Conservation (phyloP, 2,329 filamentous ascomycete species). For the Cladosporium oxysporum region DNA sequence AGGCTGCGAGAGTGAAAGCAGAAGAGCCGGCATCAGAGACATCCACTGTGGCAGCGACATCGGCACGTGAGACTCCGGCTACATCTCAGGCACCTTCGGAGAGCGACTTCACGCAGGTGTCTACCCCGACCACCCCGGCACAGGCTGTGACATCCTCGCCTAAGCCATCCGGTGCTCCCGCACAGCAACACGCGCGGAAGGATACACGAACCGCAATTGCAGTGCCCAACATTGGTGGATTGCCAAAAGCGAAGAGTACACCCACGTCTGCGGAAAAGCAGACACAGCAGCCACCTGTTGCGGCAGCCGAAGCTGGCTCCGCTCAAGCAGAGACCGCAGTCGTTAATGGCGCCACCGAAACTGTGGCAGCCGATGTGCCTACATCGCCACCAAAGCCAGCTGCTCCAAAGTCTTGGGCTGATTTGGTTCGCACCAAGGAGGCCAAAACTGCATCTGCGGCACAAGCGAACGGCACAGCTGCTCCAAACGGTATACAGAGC, state of each 20-base stretch:
- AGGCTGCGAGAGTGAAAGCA: constrained; percentile 6
- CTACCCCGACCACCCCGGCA: constrained; percentile 53
- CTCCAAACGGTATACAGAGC: constrained; percentile 40
- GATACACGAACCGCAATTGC: constrained; percentile 49
- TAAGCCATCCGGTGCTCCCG: constrained; percentile 34
- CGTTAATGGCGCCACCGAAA: constrained; percentile 21
- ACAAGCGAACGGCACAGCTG: constrained; percentile 28
- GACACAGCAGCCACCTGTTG: neutral
- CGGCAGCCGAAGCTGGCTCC: neutral
- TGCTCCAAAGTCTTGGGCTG: constrained; percentile 64
- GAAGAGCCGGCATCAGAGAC: constrained; percentile 43
- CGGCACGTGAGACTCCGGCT: constrained; percentile 57
- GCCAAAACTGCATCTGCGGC: constrained; percentile 36
- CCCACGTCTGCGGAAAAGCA: constrained; percentile 41
- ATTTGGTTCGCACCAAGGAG: constrained; percentile 60
- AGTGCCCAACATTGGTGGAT: constrained; percentile 56
- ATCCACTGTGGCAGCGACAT: constrained; percentile 47
- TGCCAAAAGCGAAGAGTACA: constrained; percentile 45
- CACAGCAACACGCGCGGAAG: constrained; percentile 37
- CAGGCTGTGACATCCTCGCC: constrained; percentile 35
- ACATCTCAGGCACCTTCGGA: constrained; percentile 62
- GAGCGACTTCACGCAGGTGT: constrained; percentile 44
- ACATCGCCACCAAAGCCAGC: constrained; percentile 44
- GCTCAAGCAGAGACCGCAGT: neutral
- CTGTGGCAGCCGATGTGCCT: constrained; percentile 35